These are phyloP conservation scores for Pulicaria dysenterica DNA, from an alignment of 129 eudicot genomes.

Conservation along the genomic window DNA sequence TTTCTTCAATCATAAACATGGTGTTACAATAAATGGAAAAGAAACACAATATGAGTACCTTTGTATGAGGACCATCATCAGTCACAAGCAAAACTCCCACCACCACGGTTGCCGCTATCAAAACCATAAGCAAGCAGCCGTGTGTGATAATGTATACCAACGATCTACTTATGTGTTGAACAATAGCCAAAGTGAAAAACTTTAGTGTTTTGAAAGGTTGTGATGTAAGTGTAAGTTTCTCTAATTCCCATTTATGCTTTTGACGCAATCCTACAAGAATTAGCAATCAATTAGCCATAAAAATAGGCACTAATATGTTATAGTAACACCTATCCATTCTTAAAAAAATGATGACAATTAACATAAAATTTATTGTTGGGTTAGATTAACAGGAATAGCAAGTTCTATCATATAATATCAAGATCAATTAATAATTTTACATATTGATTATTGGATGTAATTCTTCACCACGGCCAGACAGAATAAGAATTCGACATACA, in stretches of 20 bases:
- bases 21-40: background rate
- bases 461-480: too few species aligned
- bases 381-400: too few species aligned
- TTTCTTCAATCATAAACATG: background rate
- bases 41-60: conserved; percentile 34
- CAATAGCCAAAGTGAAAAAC: conserved; percentile 42
- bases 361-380: too few species aligned
- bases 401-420: background rate
- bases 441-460: too few species aligned
- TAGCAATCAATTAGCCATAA: conserved; percentile 19
- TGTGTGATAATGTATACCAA: conserved; percentile 36
- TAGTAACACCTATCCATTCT: background rate
- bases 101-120: conserved; percentile 27
- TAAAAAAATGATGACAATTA: background rate
- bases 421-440: background rate
- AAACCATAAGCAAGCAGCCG: conserved; percentile 47
- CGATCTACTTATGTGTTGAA: conserved; percentile 41
- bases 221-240: conserved; percentile 44
- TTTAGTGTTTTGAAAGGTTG: conserved; percentile 51
- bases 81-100: conserved; percentile 37
- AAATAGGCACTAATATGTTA: background rate
- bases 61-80: conserved; percentile 39
- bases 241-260: conserved; percentile 52
- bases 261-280: conserved; percentile 41
- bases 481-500: too few species aligned